These are phyloP conservation scores for Mortierella sp. DNA, from an alignment of 371 early-diverging fungal species.

Conservation along the genomic window DNA sequence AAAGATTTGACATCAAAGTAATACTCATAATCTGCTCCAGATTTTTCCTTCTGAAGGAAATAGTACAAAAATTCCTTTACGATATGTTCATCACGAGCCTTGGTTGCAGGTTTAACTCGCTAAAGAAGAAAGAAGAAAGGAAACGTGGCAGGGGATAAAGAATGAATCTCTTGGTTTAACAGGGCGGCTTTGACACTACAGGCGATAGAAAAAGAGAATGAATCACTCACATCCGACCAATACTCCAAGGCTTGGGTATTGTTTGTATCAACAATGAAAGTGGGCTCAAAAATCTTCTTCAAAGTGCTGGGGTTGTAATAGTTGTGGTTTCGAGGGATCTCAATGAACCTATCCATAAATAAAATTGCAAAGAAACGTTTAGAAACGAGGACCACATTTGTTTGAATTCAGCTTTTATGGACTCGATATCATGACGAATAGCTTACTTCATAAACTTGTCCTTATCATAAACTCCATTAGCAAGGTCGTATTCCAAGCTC, in stretches of 20 bases:
- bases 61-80: conserved; percentile 25
- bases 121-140: neutral
- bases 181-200: no score
- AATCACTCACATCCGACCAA: conserved; percentile 28
- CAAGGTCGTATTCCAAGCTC: conserved; percentile 37
- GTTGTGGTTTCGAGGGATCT: conserved; percentile 25
- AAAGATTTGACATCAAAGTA: conserved; percentile 25
- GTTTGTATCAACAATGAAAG: conserved; percentile 12
- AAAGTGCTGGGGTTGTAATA: conserved; percentile 7
- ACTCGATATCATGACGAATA: neutral
- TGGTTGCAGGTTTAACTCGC: conserved; percentile 24
- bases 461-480: conserved; percentile 20
- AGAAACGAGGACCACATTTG: neutral
- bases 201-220: neutral
- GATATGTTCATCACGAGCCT: conserved; percentile 19
- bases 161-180: no score
- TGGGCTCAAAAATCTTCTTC: neutral
- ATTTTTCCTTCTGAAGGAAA: conserved; percentile 23
- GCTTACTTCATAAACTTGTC: conserved; percentile 38
- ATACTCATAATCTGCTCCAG: conserved; percentile 11
- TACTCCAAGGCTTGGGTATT: neutral
- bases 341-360: conserved; percentile 22
- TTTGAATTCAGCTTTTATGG: neutral
- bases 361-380: neutral
- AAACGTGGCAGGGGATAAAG: no score